These are phyloP conservation scores for Quercus engelmannii DNA, from an alignment of 306 rosid species.

Conservation along the genomic window DNA sequence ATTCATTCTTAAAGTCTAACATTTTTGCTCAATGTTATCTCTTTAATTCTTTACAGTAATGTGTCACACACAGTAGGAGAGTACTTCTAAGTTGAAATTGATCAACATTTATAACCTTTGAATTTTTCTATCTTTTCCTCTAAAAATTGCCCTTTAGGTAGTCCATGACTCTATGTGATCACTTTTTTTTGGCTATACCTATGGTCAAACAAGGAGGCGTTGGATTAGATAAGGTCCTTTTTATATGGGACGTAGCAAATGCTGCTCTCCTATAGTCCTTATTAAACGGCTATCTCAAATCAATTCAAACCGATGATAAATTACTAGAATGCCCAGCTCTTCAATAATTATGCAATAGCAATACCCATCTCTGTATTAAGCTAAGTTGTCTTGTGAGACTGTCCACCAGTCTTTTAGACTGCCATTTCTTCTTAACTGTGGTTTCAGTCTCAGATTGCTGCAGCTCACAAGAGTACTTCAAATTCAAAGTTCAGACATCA, in stretches of 20 bases:
- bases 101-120: background rate
- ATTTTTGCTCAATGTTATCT: too few species aligned
- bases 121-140: background rate
- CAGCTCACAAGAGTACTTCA: too few species aligned
- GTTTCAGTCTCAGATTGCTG: background rate
- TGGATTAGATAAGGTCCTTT: conserved; percentile 2
- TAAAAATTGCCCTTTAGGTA: background rate
- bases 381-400: too few species aligned
- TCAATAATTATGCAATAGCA: background rate
- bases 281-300: conserved; percentile 27
- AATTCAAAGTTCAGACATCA: background rate
- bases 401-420: too few species aligned
- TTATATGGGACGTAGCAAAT: background rate
- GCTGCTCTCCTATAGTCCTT: conserved; percentile 1
- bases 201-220: background rate
- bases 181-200: background rate
- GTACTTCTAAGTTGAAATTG: too few species aligned
- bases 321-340: conserved; percentile 8
- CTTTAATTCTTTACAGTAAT: too few species aligned
- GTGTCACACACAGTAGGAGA: too few species aligned
- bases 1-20: too few species aligned
- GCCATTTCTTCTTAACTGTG: too few species aligned
- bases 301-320: conserved; percentile 4
- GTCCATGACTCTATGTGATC: background rate
- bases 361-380: background rate